These are phyloP conservation scores for Prunus mongolica DNA, from an alignment of 306 rosid genomes.

Conservation along the genomic window DNA sequence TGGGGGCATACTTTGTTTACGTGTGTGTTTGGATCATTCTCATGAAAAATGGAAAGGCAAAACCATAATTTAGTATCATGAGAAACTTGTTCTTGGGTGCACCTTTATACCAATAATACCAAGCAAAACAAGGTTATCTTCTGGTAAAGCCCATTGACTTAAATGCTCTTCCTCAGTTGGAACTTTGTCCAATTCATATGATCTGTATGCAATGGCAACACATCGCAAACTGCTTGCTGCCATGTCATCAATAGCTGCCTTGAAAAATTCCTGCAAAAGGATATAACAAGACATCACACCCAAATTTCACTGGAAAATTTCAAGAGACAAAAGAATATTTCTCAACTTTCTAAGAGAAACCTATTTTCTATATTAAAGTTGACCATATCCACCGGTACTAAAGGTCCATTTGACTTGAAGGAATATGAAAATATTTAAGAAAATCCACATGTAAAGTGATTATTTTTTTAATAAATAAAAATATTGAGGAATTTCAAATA, in stretches of 20 bases:
- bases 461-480: no score
- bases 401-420: not conserved
- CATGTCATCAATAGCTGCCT: conserved; percentile 68
- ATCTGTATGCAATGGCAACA: conserved; percentile 86
- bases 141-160: conserved; percentile 79
- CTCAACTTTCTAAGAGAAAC: not conserved
- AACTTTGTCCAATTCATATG: conserved; percentile 57
- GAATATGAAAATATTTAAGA: not conserved
- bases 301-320: not conserved
- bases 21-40: not conserved
- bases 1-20: not conserved
- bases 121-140: conserved; percentile 77
- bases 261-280: conserved; percentile 54
- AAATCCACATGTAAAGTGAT: no score
- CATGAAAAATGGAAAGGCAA: conserved; percentile 3
- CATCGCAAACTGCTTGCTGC: conserved; percentile 92
- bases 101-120: conserved; percentile 96
- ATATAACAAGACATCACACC: conserved; percentile 1
- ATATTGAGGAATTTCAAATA: no score
- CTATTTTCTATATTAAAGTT: not conserved
- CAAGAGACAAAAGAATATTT: not conserved
- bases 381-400: not conserved
- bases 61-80: conserved; percentile 11
- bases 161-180: conserved; percentile 64
- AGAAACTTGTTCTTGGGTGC: conserved; percentile 20